phyloP scores from a whole-genome alignment of 768 basidiomycete genomes.

The Kondoa subrosea region DNA sequence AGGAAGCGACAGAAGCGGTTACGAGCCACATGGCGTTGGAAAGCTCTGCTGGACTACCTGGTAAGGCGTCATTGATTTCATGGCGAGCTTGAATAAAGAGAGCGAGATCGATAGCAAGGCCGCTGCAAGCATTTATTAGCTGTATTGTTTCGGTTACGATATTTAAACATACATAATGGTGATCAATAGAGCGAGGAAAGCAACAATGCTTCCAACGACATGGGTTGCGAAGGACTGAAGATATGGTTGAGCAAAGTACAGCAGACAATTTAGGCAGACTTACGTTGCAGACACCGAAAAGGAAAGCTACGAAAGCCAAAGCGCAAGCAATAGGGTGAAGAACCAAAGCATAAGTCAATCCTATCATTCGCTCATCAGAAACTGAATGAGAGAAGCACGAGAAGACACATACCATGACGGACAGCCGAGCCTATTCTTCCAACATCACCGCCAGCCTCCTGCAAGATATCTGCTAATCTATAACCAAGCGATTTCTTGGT shows the following conservation, averaged over 20 bases:
- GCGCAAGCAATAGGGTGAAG: not conserved
- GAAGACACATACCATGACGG: not conserved
- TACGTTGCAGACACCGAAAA: not conserved
- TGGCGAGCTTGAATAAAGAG: constrained; percentile 5
- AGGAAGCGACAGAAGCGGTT: not conserved
- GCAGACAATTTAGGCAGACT: not conserved
- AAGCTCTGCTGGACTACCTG: not conserved
- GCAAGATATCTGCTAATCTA: not conserved
- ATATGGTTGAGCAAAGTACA: not conserved
- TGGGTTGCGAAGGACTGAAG: not conserved
- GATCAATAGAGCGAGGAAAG: not conserved
- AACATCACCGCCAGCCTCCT: not conserved
- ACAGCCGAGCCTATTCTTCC: not conserved
- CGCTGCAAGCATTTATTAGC: too few relatives aligned
- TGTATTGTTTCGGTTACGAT: too few relatives aligned
- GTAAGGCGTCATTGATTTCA: not conserved
- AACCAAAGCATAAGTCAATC: not conserved
- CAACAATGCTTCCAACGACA: not conserved
- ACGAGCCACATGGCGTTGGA: constrained; percentile 9
- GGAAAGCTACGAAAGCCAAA: not conserved
- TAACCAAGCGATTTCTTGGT: not conserved
- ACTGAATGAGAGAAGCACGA: too few relatives aligned
- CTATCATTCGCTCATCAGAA: not conserved
- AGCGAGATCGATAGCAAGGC: constrained; percentile 1
- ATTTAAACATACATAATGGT: not conserved